These are phyloP conservation scores for Fragaria nilgerrensis DNA, from an alignment of 306 rosid genomes.

Conservation along the genomic window DNA sequence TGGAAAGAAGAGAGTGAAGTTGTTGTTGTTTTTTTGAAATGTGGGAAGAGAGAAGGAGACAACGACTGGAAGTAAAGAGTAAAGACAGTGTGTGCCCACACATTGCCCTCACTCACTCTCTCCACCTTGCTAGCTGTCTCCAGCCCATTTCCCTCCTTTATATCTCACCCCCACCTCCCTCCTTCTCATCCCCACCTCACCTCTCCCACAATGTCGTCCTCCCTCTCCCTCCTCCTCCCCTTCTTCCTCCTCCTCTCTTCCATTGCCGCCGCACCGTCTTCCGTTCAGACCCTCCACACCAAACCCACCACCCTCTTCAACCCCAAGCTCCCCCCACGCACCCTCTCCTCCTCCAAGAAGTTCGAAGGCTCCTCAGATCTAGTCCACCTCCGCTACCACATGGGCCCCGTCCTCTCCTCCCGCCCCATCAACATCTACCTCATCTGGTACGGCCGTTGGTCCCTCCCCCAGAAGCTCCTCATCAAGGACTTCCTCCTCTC, in stretches of 20 bases:
- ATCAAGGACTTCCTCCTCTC: conserved; percentile 73
- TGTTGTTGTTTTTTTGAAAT: too few relatives aligned
- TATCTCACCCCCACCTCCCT: neutral
- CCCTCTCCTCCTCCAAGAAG: conserved; percentile 60
- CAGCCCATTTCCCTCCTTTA: conserved; percentile 41
- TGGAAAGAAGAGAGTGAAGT: conserved; percentile 36
- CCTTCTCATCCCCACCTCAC: neutral
- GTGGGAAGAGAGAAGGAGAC: conserved; percentile 2
- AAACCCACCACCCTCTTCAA: conserved; percentile 32
- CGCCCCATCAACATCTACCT: conserved; percentile 77
- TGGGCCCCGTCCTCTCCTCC: conserved; percentile 88
- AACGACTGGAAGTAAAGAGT: conserved; percentile 15
- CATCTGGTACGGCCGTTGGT: conserved; percentile 90
- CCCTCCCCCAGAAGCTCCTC: conserved; percentile 41
- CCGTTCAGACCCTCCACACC: conserved; percentile 39
- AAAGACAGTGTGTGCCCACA: conserved; percentile 33
- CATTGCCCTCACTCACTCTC: conserved; percentile 29
- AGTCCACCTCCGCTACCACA: conserved; percentile 76
- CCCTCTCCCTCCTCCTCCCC: neutral
- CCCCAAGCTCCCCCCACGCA: conserved; percentile 59
- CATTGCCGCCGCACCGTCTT: neutral
- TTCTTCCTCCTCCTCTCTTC: neutral
- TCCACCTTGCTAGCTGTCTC: conserved; percentile 52
- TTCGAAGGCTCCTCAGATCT: conserved; percentile 83
- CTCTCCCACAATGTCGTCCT: neutral